Conservation (phyloP, 164 flowering plant genomes). For the Tetracentron sinense region DNA sequence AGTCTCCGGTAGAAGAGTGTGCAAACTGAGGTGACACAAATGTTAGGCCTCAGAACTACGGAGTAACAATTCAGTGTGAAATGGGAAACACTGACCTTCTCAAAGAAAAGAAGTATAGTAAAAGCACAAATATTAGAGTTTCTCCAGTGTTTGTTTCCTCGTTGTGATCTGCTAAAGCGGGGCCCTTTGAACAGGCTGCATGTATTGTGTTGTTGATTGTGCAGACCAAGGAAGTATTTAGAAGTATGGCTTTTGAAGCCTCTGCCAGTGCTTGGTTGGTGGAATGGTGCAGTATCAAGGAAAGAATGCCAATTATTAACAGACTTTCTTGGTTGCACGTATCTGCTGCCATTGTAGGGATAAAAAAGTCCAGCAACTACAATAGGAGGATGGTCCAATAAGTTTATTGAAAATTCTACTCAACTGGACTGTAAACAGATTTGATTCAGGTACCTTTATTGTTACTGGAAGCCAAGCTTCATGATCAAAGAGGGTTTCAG, state of each 20-base stretch:
- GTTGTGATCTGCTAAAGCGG: conserved; percentile 51
- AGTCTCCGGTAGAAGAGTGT: conserved; percentile 46
- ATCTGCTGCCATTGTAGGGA: conserved; percentile 22
- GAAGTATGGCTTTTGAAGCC: conserved; percentile 61
- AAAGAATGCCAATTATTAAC: conserved; percentile 48
- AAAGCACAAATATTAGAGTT: conserved; percentile 45
- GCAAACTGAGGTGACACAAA: conserved; percentile 35
- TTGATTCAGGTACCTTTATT: conserved; percentile 48
- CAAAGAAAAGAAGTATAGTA: conserved; percentile 50
- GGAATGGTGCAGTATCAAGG: conserved; percentile 67
- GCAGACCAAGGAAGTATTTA: conserved; percentile 45
- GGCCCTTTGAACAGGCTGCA: conserved; percentile 59
- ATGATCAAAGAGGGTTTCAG: conserved; percentile 46
- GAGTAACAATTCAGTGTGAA: background rate
- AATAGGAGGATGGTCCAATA: conserved; percentile 17
- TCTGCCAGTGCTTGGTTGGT: conserved; percentile 45
- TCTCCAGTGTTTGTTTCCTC: conserved; percentile 55
- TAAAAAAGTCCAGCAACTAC: conserved; percentile 57
- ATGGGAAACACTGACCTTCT: conserved; percentile 53
- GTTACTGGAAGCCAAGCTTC: conserved; percentile 63
- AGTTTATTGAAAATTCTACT: conserved; percentile 3
- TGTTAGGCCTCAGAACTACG: conserved; percentile 16
- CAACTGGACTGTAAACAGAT: background rate
- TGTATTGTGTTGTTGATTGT: conserved; percentile 29
- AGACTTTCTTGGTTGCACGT: conserved; percentile 46